A percentile compares a stretch with the other conserved stretches of the same genome.
Evolutionary conservation across 148 eudicot genomes (phyloP).

Genomic region (Polygonum aviculare): DNA sequence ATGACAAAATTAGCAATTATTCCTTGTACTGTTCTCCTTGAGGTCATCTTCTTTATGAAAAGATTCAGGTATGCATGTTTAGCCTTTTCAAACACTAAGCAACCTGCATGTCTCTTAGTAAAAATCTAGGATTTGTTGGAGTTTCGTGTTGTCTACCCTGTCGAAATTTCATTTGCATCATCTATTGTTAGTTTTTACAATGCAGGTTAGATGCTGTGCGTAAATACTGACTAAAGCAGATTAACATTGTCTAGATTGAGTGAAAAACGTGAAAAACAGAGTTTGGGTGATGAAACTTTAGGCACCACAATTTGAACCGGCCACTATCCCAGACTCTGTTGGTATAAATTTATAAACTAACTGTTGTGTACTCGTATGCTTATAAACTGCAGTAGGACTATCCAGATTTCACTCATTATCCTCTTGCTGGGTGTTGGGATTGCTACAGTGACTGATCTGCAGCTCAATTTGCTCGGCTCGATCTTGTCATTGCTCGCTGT

Average conservation of each 20-base stretch:
- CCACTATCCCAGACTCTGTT: not conserved
- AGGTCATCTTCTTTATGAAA: slow-evolving; percentile 44
- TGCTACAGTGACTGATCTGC: slow-evolving; percentile 61
- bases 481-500: slow-evolving; percentile 48
- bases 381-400: slow-evolving; percentile 31
- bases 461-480: slow-evolving; percentile 49
- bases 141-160: not conserved
- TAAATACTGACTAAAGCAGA: not conserved
- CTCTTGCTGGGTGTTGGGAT: slow-evolving; percentile 60
- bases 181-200: not conserved
- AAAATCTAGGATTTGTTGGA: not conserved
- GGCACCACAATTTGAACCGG: not conserved
- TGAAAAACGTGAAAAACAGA: not conserved
- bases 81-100: not conserved
- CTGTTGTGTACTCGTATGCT: not conserved
- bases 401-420: slow-evolving; percentile 39
- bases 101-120: not conserved
- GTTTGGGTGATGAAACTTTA: not conserved
- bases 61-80: slow-evolving; percentile 31
- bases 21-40: slow-evolving; percentile 50
- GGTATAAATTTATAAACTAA: not conserved
- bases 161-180: not conserved
- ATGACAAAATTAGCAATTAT: slow-evolving; percentile 64
- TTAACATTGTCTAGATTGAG: not conserved
- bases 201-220: not conserved